These are phyloP conservation scores for Blastobotrys apis DNA, from an alignment of 1,139 yeast genomes.

Conservation along the genomic window DNA sequence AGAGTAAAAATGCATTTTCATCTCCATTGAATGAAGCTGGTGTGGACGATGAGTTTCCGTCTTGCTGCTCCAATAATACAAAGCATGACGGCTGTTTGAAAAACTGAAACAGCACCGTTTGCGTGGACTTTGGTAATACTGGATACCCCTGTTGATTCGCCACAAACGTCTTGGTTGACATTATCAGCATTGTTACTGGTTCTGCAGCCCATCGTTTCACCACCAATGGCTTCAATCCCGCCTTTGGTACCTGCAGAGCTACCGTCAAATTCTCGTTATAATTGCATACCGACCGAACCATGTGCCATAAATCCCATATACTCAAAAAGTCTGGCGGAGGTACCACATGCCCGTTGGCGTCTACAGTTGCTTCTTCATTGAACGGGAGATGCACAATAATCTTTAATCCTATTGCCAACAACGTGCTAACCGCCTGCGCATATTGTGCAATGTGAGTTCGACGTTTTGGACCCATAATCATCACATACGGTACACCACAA, in stretches of 20 bases:
- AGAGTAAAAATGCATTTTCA: slow-evolving; percentile 46
- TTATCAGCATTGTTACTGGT: slow-evolving; percentile 53
- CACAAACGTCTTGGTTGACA: slow-evolving; percentile 52
- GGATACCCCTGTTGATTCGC: slow-evolving; percentile 57
- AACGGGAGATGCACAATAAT: slow-evolving; percentile 40
- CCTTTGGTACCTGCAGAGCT: slow-evolving; percentile 53
- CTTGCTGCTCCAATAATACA: slow-evolving; percentile 33
- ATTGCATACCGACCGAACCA: slow-evolving; percentile 50
- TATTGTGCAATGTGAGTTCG: slow-evolving; percentile 48
- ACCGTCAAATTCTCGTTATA: slow-evolving; percentile 50
- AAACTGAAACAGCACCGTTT: slow-evolving; percentile 42
- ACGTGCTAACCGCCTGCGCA: slow-evolving; percentile 41
- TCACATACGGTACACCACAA: slow-evolving; percentile 49
- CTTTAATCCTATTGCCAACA: slow-evolving; percentile 31
- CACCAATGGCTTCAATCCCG: slow-evolving; percentile 45
- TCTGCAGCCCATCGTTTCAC: slow-evolving; percentile 60
- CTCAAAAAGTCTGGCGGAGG: slow-evolving; percentile 50
- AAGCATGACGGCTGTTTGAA: slow-evolving; percentile 31
- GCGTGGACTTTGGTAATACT: slow-evolving; percentile 55
- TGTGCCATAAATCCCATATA: slow-evolving; percentile 70
- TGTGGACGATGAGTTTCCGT: slow-evolving; percentile 18
- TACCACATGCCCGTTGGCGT: slow-evolving; percentile 30
- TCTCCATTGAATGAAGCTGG: slow-evolving; percentile 38
- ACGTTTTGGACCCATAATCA: slow-evolving; percentile 59
- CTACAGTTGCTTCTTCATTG: slow-evolving; percentile 40